Evolutionary conservation across 2,329 filamentous ascomycete species (phyloP).

Genomic region (Sporothrix phasma): DNA sequence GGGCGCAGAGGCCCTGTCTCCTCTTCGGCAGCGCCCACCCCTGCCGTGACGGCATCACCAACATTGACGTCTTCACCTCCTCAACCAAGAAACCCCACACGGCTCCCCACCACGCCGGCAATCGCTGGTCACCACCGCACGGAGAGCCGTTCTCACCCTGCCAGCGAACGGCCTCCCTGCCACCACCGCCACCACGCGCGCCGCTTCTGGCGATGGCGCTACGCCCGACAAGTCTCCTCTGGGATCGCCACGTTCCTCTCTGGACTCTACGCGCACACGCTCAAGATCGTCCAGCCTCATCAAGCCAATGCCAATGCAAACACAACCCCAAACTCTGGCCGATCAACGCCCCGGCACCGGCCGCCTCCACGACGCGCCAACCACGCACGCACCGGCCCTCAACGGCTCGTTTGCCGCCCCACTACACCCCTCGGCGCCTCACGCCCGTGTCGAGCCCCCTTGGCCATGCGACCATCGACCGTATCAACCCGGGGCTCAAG

Average conservation of each 20-base stretch:
- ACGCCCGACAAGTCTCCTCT: conserved; percentile 16
- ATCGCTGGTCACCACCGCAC: conserved; percentile 30
- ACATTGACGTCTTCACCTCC: not conserved
- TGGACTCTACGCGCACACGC: conserved; percentile 40
- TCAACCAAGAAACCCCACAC: conserved; percentile 25
- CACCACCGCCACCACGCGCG: conserved; percentile 12
- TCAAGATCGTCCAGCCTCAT: conserved; percentile 31
- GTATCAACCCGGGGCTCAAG: not conserved
- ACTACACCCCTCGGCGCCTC: not conserved
- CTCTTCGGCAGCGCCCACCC: not conserved
- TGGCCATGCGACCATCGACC: conserved; percentile 7
- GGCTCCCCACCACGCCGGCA: conserved; percentile 44
- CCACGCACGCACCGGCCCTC: conserved; percentile 27
- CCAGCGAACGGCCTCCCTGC: not conserved
- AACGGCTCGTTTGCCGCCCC: conserved; percentile 15
- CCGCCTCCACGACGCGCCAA: conserved; percentile 45
- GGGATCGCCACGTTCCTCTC: conserved; percentile 36
- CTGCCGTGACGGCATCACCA: not conserved
- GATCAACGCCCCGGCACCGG: conserved; percentile 37
- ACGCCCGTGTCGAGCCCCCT: not conserved
- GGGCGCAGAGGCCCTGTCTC: not conserved
- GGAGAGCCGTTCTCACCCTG: conserved; percentile 29
- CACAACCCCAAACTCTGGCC: not conserved
- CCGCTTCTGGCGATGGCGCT: conserved; percentile 23
- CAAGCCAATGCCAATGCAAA: conserved; percentile 24